Evolutionary conservation across 208 protist species (phyloP).

Genomic region (Crithidia acanthocephali): DNA sequence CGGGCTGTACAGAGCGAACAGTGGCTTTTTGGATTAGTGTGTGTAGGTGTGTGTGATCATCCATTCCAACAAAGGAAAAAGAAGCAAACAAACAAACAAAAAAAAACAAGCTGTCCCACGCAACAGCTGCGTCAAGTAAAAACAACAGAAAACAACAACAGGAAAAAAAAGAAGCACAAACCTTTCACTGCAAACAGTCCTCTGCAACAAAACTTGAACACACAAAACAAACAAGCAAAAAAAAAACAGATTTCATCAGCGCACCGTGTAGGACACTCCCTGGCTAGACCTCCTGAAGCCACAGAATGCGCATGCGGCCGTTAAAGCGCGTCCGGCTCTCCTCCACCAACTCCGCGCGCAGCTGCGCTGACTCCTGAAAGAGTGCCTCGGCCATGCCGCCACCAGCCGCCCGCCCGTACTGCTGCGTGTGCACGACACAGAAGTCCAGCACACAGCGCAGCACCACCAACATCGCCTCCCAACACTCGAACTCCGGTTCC

Average conservation of each 20-base stretch:
- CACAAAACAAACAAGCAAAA: background rate
- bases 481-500: slow-evolving; percentile 90
- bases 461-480: slow-evolving; percentile 76
- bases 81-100: background rate
- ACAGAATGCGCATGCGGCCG: slow-evolving; percentile 83
- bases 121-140: background rate
- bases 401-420: slow-evolving; percentile 38
- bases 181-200: too few relatives aligned
- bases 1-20: too few relatives aligned
- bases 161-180: background rate
- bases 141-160: slow-evolving; percentile 10
- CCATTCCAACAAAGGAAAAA: slow-evolving; percentile 1
- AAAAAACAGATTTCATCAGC: background rate
- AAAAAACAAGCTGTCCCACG: background rate
- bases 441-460: slow-evolving; percentile 78
- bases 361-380: slow-evolving; percentile 58
- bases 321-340: slow-evolving; percentile 76
- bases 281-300: slow-evolving; percentile 79
- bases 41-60: background rate
- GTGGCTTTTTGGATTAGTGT: too few relatives aligned
- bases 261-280: background rate
- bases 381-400: slow-evolving; percentile 50
- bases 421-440: slow-evolving; percentile 65
- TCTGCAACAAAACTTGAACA: background rate
- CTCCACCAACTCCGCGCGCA: slow-evolving; percentile 74